Evolutionary conservation across 2,329 filamentous ascomycete species (phyloP).

Genomic region (Alternaria sp.): DNA sequence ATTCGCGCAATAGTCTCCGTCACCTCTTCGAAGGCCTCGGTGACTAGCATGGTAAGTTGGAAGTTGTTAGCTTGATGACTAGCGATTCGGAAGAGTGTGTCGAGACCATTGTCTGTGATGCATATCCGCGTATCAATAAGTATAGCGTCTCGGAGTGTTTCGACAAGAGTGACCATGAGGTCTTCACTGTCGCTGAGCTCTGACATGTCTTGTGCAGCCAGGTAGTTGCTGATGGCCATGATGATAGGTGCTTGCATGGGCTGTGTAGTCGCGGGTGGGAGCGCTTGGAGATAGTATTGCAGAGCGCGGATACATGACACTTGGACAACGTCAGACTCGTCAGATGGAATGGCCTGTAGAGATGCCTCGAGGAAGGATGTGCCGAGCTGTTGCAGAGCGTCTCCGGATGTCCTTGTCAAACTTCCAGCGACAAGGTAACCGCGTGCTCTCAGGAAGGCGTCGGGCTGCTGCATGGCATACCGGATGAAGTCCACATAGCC

Average conservation of each 20-base stretch:
- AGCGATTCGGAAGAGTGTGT: constrained; percentile 85
- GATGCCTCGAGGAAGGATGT: constrained; percentile 72
- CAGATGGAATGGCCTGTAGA: constrained; percentile 75
- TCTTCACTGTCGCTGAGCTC: constrained; percentile 91
- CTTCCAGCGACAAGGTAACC: constrained; percentile 87
- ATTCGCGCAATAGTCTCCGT: constrained; percentile 70
- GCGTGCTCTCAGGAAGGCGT: constrained; percentile 81
- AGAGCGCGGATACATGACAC: constrained; percentile 89
- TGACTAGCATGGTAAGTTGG: constrained; percentile 85
- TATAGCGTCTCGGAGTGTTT: constrained; percentile 84
- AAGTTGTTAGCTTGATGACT: constrained; percentile 89
- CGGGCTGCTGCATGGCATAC: constrained; percentile 72
- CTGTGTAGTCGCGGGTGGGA: constrained; percentile 58
- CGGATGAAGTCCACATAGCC: constrained; percentile 82
- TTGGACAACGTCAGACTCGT: constrained; percentile 86
- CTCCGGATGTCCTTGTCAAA: constrained; percentile 71
- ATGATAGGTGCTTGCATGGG: constrained; percentile 68
- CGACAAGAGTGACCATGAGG: constrained; percentile 85
- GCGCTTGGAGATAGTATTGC: constrained; percentile 68
- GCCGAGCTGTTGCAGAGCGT: constrained; percentile 61
- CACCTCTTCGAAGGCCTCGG: constrained; percentile 90
- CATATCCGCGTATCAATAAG: constrained; percentile 77
- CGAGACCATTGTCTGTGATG: constrained; percentile 76
- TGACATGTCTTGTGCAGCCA: constrained; percentile 78
- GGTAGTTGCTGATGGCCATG: constrained; percentile 70